phyloP scores from a whole-genome alignment of 306 rosid genomes.

The Carpinus fangiana region DNA sequence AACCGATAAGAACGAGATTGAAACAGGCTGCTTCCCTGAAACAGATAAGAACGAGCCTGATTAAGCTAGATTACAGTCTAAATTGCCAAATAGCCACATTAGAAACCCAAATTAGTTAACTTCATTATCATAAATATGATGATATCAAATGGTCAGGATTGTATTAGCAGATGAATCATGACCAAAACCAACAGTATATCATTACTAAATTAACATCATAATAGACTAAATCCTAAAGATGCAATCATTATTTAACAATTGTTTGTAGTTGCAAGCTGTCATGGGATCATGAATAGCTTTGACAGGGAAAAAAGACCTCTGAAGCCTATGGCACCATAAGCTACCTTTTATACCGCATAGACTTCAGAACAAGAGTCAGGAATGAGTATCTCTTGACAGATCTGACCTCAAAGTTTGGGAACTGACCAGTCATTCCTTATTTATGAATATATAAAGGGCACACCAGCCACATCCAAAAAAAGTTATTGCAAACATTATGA shows the following conservation, averaged over 20 bases:
- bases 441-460: neutral
- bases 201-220: neutral
- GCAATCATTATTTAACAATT: no score
- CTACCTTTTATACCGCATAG: neutral
- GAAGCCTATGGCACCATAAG: no score
- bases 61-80: neutral
- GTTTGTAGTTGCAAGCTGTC: no score
- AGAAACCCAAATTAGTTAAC: neutral
- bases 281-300: no score
- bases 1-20: no score
- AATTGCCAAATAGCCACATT: neutral
- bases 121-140: no score
- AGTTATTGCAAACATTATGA: neutral
- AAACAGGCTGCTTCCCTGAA: no score
- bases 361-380: neutral
- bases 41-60: no score
- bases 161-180: no score
- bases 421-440: neutral
- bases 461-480: neutral
- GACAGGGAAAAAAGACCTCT: no score
- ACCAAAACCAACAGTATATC: neutral
- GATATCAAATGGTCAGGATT: no score
- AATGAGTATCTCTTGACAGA: neutral
- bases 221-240: no score
- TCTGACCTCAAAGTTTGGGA: neutral